phyloP scores from a whole-genome alignment of 2,329 filamentous ascomycete species.

The Calcarisporium arbuscula region DNA sequence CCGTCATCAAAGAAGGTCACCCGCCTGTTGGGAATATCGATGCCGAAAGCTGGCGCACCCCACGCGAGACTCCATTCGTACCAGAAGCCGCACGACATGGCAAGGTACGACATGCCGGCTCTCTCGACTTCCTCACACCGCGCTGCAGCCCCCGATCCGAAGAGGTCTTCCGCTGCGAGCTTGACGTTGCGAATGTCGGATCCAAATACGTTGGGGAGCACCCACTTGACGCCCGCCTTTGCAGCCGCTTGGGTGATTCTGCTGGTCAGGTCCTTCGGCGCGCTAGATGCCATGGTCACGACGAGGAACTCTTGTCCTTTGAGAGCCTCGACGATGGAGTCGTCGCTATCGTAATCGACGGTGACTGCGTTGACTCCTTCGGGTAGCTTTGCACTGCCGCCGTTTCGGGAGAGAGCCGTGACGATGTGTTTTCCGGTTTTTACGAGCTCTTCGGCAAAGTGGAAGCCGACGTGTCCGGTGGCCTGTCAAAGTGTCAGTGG shows the following conservation, averaged over 20 bases:
- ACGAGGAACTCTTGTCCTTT: conserved; percentile 47
- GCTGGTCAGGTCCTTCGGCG: conserved; percentile 33
- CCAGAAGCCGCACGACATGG: conserved; percentile 50
- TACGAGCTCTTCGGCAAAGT: conserved; percentile 36
- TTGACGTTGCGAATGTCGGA: conserved; percentile 21
- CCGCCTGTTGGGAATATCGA: conserved; percentile 37
- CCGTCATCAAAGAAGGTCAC: conserved; percentile 51
- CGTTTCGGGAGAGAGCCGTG: conserved; percentile 45
- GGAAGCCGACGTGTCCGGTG: conserved; percentile 31
- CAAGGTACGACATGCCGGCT: conserved; percentile 35
- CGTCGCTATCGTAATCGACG: conserved; percentile 37
- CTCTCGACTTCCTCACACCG: conserved; percentile 15
- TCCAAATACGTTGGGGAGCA: conserved; percentile 44
- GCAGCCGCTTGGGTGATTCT: conserved; percentile 43
- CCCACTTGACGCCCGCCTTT: conserved; percentile 42
- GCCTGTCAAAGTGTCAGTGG: too few species aligned
- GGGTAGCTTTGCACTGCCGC: conserved; percentile 35
- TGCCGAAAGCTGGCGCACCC: conserved; percentile 35
- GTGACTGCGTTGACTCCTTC: conserved; percentile 31
- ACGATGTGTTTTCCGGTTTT: conserved; percentile 43
- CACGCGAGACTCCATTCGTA: conserved; percentile 45
- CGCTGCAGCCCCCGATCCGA: conserved; percentile 11
- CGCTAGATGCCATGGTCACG: conserved; percentile 38
- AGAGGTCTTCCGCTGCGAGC: conserved; percentile 21
- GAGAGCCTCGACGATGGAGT: conserved; percentile 40